phyloP scores from a whole-genome alignment of 2,329 filamentous ascomycete genomes.

The Botrytis pseudocinerea region DNA sequence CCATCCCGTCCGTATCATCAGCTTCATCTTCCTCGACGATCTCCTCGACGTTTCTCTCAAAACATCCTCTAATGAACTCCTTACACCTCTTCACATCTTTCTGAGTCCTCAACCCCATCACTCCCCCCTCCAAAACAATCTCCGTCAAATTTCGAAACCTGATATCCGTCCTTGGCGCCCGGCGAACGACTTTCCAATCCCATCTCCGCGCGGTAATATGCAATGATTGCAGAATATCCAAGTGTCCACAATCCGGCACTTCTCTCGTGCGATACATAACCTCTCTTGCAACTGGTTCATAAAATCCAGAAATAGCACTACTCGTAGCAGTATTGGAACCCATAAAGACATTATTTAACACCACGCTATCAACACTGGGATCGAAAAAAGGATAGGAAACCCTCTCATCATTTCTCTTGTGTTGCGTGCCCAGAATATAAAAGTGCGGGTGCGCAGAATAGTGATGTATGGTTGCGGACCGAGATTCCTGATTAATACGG shows the following conservation, averaged over 20 bases:
- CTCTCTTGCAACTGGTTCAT: rapidly evolving
- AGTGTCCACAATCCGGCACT: not conserved
- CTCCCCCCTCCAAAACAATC: not conserved
- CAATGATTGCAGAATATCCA: not conserved
- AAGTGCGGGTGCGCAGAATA: not conserved
- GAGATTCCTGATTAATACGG: not conserved
- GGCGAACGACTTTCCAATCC: not conserved
- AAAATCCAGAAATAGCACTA: not conserved
- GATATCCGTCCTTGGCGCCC: not conserved
- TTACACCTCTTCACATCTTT: not conserved
- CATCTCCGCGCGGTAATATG: not conserved
- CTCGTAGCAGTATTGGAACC: not conserved
- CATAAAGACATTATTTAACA: not conserved
- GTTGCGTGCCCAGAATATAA: not conserved
- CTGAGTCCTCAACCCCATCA: not conserved
- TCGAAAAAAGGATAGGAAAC: not conserved
- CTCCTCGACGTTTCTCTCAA: not conserved
- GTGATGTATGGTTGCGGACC: not conserved
- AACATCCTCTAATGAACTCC: not conserved
- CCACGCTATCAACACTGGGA: not conserved
- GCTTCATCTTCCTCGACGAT: not conserved
- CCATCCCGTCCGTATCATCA: no score
- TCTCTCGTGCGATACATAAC: no score
- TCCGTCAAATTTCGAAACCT: not conserved
- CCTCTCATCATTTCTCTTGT: not conserved